These are phyloP conservation scores for Cercospora beticola DNA, from an alignment of 2,329 filamentous ascomycete genomes.

Conservation along the genomic window DNA sequence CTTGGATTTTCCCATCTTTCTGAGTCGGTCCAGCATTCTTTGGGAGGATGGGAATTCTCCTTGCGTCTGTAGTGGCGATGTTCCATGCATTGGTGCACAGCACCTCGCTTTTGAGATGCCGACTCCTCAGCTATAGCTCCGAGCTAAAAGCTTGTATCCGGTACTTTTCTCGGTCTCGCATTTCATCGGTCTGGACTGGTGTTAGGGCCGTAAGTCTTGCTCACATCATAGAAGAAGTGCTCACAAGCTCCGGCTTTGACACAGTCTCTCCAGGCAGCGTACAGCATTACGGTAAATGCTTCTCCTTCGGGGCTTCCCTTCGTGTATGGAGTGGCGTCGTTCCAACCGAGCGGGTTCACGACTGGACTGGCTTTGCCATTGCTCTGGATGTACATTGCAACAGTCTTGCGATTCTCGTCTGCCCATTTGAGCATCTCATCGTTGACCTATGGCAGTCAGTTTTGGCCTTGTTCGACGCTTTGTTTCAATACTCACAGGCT, in stretches of 20 bases:
- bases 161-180: conserved; percentile 6
- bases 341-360: conserved; percentile 43
- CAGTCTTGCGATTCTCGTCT: conserved; percentile 40
- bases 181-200: conserved; percentile 3
- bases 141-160: neutral
- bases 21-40: neutral
- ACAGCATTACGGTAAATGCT: conserved; percentile 47
- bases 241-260: conserved; percentile 28
- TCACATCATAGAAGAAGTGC: neutral
- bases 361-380: conserved; percentile 45
- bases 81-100: neutral
- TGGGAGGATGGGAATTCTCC: neutral
- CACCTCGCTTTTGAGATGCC: neutral
- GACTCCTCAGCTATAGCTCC: neutral
- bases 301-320: conserved; percentile 45
- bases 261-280: conserved; percentile 47
- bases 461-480: fast-evolving
- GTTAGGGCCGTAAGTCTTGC: neutral
- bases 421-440: conserved; percentile 43
- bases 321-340: conserved; percentile 15
- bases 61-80: neutral
- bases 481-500: neutral
- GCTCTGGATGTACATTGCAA: conserved; percentile 40
- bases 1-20: neutral
- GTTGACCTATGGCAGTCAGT: conserved; percentile 4